Base-by-base conservation (phyloP, 495 filamentous ascomycete species). In the Tuber magnatum region DNA sequence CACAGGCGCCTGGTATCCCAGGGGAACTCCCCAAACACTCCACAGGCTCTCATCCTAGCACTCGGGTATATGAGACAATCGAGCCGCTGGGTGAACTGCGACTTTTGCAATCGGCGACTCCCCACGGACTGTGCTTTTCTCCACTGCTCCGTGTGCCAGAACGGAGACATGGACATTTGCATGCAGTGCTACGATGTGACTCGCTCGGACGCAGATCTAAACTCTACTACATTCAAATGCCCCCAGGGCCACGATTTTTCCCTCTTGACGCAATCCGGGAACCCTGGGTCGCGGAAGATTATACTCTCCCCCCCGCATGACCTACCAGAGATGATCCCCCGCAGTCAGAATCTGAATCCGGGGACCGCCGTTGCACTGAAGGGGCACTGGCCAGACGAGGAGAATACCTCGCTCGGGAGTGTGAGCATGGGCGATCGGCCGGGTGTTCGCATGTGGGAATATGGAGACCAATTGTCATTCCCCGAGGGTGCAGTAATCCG, bases 381-480 rank as follows among this genome's bases (percentile, higher is more conserved):
- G 69, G 71, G 65, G 41, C 77, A 81, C 65, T 82, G 80, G 80
- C 80, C 80, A 3, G 77, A 81, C 7, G 71, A 65, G 40, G 70
- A 71, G 24, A 51, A 71, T n/a, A 12, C 20, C 22, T 28, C 2
- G 5, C 40, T 44, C 41, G 71, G 35, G 12, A 46, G 56, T 3
- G 68, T 61, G 28, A 73, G 75, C 39, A 69, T 70, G n/a, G 41
- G 39, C n/a, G 80, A 76, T 2, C 72, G 68, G 1, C 73, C 74
- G 8, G 74, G 74, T 2, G 38, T 43, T 44, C 73, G 80, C 20
- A 35, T 70, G 22, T 77, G 74, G 68, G 77, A 78, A 6, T 43
- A 32, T 3, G 77, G 80, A 0, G 80, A 81, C 41, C 48, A 79
- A 56, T 39, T 82, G 71, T 73, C 70, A 38, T 82, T 82, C 42